Percentiles rank a stretch among this genome's conserved stretches.
phyloP scores from a whole-genome alignment of 2,329 filamentous ascomycete species.

The Leptoxyphium fumago region DNA sequence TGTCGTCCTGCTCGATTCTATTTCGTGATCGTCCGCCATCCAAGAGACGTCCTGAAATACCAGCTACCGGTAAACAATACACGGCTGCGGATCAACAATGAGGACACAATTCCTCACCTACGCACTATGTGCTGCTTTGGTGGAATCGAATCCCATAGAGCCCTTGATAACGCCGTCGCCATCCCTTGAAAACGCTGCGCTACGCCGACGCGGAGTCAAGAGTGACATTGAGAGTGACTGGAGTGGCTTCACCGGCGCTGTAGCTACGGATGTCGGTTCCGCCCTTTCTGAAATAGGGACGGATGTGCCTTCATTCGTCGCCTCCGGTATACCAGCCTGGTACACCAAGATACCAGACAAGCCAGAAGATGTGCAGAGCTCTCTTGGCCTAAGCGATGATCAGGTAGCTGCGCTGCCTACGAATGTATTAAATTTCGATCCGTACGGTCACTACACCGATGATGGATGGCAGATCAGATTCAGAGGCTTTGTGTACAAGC shows the following conservation, averaged over 20 bases:
- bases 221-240: neutral
- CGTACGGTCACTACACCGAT: constrained; percentile 61
- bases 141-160: constrained; percentile 1
- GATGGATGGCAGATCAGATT: constrained; percentile 62
- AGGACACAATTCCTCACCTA: neutral
- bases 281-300: constrained; percentile 37
- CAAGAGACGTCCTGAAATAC: neutral
- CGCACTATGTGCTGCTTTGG: neutral
- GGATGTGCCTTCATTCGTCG: constrained; percentile 44
- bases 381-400: constrained; percentile 42
- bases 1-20: too few species aligned
- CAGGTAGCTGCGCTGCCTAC: constrained; percentile 51
- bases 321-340: constrained; percentile 49
- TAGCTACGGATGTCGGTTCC: constrained; percentile 27
- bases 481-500: constrained; percentile 70
- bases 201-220: constrained; percentile 31
- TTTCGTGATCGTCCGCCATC: too few species aligned
- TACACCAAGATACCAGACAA: constrained; percentile 50
- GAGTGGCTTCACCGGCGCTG: constrained; percentile 35
- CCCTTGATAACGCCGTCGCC: constrained; percentile 1
- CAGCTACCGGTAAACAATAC: neutral
- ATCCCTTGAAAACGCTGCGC: constrained; percentile 5
- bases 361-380: constrained; percentile 40
- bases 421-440: constrained; percentile 54
- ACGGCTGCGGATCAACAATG: neutral